Evolutionary conservation across 495 filamentous ascomycete genomes (phyloP), one percentile per base, ranked within the genome.

Genomic region (Endocarpon pusillum): DNA sequence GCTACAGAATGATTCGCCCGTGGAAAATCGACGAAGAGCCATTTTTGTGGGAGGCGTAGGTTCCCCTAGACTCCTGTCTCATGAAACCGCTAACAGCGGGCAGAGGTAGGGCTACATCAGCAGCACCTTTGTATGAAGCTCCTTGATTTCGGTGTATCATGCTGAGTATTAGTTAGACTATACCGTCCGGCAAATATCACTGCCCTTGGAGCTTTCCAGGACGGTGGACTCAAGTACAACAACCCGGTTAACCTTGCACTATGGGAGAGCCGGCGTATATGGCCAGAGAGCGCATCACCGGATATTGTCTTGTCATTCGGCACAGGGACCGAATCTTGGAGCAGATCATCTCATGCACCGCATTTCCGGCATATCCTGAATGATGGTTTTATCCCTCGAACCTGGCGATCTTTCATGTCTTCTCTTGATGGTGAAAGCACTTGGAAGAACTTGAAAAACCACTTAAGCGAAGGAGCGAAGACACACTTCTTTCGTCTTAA

Each of bases 141-240:
- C 11, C 11, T 12, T 11, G n/a, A 4, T 15, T 39, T 15, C 33
- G 1, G 23, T 24, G 32, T 26, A n/a, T n/a, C n/a, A n/a, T n/a
- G n/a, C n/a, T n/a, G n/a, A n/a, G n/a, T n/a, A n/a, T n/a, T n/a
- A n/a, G n/a, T n/a, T n/a, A n/a, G n/a, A n/a, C n/a, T n/a, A 1
- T 39, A 22, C 15, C 15, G 12, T 25, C 17, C 37, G 3, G 20
- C 19, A 2, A 12, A 34, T 2, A 39, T 35, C 12, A 10, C 10
- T 3, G 19, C 19, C 5, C 12, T 35, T 5, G 37, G 29, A 3
- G 11, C 37, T 8, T 25, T 39, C 20, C 37, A 39, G 43, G 53
- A 59, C 41, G 45, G 49, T 14, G 49, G 45, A 8, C 34, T 59
- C 16, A 41, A 36, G 16, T 42, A 56, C 24, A 57, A 55, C 27